Evolutionary conservation across 192 early-diverging fungal species (phyloP).

Genomic region (Podila verticillata): DNA sequence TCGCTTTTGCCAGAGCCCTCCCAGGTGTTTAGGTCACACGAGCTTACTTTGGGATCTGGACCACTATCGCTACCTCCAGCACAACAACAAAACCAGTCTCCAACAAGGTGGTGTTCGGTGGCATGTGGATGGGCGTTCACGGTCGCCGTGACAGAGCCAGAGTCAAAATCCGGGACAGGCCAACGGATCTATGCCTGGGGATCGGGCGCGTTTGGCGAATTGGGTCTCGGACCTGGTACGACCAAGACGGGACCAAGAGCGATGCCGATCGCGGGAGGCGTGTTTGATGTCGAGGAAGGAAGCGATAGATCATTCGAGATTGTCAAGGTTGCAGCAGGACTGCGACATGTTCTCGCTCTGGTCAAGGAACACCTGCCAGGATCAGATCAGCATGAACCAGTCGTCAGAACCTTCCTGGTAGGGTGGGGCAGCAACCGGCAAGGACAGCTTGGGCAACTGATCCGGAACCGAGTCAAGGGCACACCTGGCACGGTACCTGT

Average conservation of each 20-base stretch:
- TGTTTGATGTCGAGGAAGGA: background rate
- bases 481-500: background rate
- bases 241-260: constrained; percentile 29
- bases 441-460: constrained; percentile 61
- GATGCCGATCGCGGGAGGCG: constrained; percentile 9
- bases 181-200: constrained; percentile 64
- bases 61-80: background rate
- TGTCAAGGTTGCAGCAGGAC: constrained; percentile 66
- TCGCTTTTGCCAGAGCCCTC: constrained; percentile 30
- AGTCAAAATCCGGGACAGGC: too few relatives aligned
- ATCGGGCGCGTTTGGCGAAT: constrained; percentile 60
- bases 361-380: constrained; percentile 38
- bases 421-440: constrained; percentile 68
- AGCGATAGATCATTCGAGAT: constrained; percentile 18
- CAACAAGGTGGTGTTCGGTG: constrained; percentile 49
- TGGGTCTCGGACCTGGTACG: constrained; percentile 54
- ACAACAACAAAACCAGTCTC: background rate
- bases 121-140: constrained; percentile 76
- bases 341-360: constrained; percentile 70
- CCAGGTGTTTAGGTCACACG: constrained; percentile 11
- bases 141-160: constrained; percentile 45
- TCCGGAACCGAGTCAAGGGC: constrained; percentile 4
- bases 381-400: background rate
- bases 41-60: background rate
- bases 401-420: constrained; percentile 6